phyloP scores from a whole-genome alignment of 176 grass and related monocot genomes.

The barley (Hordeum vulgare) region MorexV3_pseudomolecules_assembly NC_058519.1:375770989-375771488 shows the following conservation, averaged over 20 bases:
- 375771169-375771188: constrained; percentile 54
- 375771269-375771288: not conserved
- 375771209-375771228: constrained; percentile 39
- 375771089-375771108: not conserved
- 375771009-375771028: not conserved
- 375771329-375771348: not conserved
- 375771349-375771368: not conserved
- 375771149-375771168: constrained; percentile 49
- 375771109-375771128: not conserved
- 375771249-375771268: constrained; percentile 31
- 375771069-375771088: not conserved
- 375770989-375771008: not conserved
- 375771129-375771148: constrained; percentile 50
- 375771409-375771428: not conserved
- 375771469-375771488: not conserved
- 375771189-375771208: constrained; percentile 54
- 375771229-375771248: constrained; percentile 43
- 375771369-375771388: not conserved
- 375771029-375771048: not conserved
- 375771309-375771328: not conserved
- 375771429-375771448: not conserved
- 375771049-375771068: not conserved
- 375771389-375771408: not conserved
- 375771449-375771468: not conserved
- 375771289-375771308: not conserved